Conservation (phyloP, 1,284 basidiomycete genomes). For the Retiboletus fuscus region DNA sequence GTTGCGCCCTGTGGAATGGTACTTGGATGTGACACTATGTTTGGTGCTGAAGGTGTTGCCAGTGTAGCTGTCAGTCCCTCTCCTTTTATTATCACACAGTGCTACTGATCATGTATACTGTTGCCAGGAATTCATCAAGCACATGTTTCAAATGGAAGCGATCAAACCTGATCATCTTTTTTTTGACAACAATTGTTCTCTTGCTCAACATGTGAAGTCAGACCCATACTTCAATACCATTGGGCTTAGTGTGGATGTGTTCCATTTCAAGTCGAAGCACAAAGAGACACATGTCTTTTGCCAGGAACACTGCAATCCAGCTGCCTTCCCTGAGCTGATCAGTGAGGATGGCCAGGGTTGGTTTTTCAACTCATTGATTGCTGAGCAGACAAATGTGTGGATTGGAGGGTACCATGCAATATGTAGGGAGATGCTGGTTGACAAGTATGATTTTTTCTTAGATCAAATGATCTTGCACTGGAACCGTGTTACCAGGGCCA, state of each 20-base stretch:
- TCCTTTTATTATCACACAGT: too few species aligned
- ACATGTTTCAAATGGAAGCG: background rate
- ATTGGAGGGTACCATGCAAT: too few species aligned
- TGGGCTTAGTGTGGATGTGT: slow-evolving; percentile 54
- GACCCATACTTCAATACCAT: slow-evolving; percentile 44
- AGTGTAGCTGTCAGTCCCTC: slow-evolving; percentile 14
- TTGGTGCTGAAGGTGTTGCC: slow-evolving; percentile 8
- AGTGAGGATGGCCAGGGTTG: slow-evolving; percentile 41
- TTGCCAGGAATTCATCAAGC: slow-evolving; percentile 40
- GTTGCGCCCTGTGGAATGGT: background rate
- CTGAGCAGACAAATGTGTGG: slow-evolving; percentile 46
- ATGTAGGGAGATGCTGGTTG: too few species aligned
- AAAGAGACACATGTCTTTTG: slow-evolving; percentile 48
- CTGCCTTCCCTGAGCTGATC: slow-evolving; percentile 47
- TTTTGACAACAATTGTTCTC: slow-evolving; percentile 54
- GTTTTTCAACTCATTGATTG: slow-evolving; percentile 45
- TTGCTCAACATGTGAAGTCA: slow-evolving; percentile 39
- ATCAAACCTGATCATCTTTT: slow-evolving; percentile 42
- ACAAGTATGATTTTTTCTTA: too few species aligned
- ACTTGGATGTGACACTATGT: background rate
- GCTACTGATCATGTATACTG: too few species aligned
- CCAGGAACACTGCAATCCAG: slow-evolving; percentile 53
- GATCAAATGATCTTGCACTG: slow-evolving; percentile 51
- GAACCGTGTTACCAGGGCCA: slow-evolving; percentile 32
- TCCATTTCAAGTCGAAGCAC: slow-evolving; percentile 58